These are phyloP conservation scores for Houttuynia cordata DNA, from an alignment of 164 flowering plant species.

Conservation along the genomic window DNA sequence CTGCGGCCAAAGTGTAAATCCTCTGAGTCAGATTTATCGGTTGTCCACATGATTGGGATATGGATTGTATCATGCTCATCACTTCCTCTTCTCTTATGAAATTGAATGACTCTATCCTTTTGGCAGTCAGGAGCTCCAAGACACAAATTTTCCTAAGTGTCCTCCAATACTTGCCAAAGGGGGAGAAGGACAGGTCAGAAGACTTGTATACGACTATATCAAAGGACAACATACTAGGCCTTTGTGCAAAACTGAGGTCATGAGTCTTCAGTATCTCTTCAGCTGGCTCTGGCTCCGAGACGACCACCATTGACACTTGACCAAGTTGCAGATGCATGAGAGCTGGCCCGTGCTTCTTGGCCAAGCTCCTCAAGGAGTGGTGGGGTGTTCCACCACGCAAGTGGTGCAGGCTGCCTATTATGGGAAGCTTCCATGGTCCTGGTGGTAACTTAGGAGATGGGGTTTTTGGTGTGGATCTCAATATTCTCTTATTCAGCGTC, in stretches of 20 bases:
- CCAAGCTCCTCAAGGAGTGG: not conserved
- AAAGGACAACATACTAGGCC: not conserved
- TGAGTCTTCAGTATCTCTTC: not conserved
- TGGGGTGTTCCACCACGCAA: not conserved
- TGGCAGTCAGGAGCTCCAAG: not conserved
- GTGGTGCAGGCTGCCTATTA: conserved; percentile 3
- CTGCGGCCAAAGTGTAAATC: not conserved
- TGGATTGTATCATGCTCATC: not conserved
- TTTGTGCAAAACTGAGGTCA: not conserved
- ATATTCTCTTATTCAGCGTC: not conserved
- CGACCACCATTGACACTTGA: not conserved
- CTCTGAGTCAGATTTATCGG: not conserved
- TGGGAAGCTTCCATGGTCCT: conserved; percentile 2
- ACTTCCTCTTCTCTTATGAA: conserved; percentile 4
- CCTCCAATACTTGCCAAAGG: not conserved
- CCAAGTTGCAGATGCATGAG: conserved; percentile 3
- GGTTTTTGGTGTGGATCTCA: not conserved
- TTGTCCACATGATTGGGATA: not conserved
- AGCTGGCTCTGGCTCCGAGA: conserved; percentile 1
- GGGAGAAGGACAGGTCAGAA: not conserved
- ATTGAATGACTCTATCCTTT: not conserved
- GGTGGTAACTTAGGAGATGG: not conserved
- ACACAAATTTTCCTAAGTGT: conserved; percentile 1
- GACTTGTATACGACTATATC: not conserved
- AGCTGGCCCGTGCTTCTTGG: conserved; percentile 1